Evolutionary conservation across 1,284 basidiomycete genomes (phyloP), one percentile per base, ranked within the genome.

Genomic region (Mycosarcoma mackinlayi): DNA sequence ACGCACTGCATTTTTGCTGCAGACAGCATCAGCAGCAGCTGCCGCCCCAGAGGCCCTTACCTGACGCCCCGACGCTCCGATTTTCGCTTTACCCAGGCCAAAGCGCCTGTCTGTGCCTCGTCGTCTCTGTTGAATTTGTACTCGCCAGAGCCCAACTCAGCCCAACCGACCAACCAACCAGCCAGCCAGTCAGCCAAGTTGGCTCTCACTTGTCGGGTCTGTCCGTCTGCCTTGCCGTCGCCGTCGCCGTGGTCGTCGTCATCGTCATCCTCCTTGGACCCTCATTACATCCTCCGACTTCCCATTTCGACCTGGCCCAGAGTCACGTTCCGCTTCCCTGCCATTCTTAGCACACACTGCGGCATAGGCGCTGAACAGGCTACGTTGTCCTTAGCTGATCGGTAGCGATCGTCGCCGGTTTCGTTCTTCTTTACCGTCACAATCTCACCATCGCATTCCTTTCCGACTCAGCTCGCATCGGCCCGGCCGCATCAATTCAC

Each of bases 231-330:
- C 16, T 25, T 13, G 8, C 23, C 40, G 40, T 42, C 27, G 41
- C 31, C 28, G 38, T 38, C 34, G 38, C n/a, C n/a, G n/a, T n/a
- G n/a, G n/a, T 50, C 48, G 48, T 51, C 49, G 24, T 51, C 49
- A 51, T 34, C 39, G n/a, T n/a, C n/a, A n/a, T n/a, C n/a, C n/a
- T n/a, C 34, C 37, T 50, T 31, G 37, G 24, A 40, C 37, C 25
- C 47, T 34, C n/a, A n/a, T n/a, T n/a, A n/a, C n/a, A n/a, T n/a
- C n/a, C n/a, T n/a, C n/a, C n/a, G n/a, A n/a, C n/a, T n/a, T n/a
- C n/a, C n/a, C n/a, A n/a, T n/a, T n/a, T 23, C 13, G 18, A 16
- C 19, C 13, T 23, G 14, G n/a, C 44, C 34, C 44, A 21, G 30
- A 24, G 16, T 24, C 31, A 27, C 27, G 16, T 4, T 35, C 41